Conservation (phyloP, 805 yeast genomes). For the Blastobotrys peoriensis region DNA sequence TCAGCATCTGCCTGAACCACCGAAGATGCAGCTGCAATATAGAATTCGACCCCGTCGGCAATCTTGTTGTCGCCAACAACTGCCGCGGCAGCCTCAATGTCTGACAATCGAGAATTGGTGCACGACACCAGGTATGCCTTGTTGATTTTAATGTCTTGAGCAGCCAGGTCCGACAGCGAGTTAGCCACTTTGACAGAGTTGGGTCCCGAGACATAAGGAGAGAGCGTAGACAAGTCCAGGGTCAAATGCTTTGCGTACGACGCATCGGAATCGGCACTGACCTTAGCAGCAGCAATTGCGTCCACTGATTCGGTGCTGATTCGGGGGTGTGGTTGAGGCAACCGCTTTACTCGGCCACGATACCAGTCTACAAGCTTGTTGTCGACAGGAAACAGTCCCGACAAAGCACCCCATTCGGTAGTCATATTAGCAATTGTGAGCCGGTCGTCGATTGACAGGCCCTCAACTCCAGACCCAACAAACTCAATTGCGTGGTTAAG, state of each 20-base stretch:
- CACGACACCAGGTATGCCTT: slow-evolving; percentile 98
- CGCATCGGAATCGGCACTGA: slow-evolving; percentile 68
- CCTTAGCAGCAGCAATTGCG: slow-evolving; percentile 40
- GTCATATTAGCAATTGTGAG: slow-evolving; percentile 94
- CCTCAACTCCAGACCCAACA: slow-evolving; percentile 70
- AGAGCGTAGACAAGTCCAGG: slow-evolving; percentile 70
- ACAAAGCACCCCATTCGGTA: slow-evolving; percentile 97
- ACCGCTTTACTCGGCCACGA: slow-evolving; percentile 48
- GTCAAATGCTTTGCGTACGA: slow-evolving; percentile 81
- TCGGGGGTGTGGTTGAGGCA: slow-evolving; percentile 77
- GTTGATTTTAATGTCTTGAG: slow-evolving; percentile 68
- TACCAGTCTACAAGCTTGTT: slow-evolving; percentile 72
- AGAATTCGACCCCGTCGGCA: slow-evolving; percentile 87
- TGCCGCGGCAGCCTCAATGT: slow-evolving; percentile 90
- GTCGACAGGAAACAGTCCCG: slow-evolving; percentile 97
- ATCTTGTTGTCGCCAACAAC: slow-evolving; percentile 76
- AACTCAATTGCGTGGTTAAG: slow-evolving; percentile 92
- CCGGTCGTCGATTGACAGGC: slow-evolving; percentile 73
- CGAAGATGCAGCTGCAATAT: slow-evolving; percentile 95
- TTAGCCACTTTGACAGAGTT: slow-evolving; percentile 91
- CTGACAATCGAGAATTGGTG: slow-evolving; percentile 90
- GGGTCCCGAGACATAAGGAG: slow-evolving; percentile 94
- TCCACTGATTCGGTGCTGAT: slow-evolving; percentile 58
- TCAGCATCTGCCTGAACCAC: slow-evolving; percentile 92
- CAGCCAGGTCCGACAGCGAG: slow-evolving; percentile 67